Percentiles rank a stretch among this genome's conserved stretches.
Conservation (phyloP, 306 rosid genomes). For the Casuarina equisetifolia region DNA sequence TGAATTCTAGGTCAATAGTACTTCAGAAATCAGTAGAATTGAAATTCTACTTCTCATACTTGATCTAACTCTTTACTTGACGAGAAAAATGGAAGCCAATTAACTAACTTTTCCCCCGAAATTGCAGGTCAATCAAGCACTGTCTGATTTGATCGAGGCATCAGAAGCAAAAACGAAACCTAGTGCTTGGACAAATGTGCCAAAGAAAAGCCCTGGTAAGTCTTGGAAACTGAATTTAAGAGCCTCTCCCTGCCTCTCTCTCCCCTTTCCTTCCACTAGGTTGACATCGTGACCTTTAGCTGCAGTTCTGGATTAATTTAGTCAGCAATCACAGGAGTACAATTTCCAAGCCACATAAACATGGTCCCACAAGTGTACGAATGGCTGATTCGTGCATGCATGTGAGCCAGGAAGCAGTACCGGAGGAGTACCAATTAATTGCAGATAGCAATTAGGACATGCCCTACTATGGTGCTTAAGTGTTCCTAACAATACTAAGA, state of each 20-base stretch:
- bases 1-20: not conserved
- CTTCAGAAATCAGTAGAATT: not conserved
- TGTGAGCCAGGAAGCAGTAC: too few species aligned
- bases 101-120: conserved; percentile 13
- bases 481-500: not conserved
- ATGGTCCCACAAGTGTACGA: not conserved
- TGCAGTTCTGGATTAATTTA: not conserved
- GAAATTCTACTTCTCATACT: not conserved
- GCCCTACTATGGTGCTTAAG: not conserved
- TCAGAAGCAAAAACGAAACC: conserved; percentile 56
- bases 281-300: conserved; percentile 26
- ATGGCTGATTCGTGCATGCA: too few species aligned
- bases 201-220: conserved; percentile 55
- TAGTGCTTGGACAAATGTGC: conserved; percentile 82
- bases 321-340: not conserved
- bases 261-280: conserved; percentile 20
- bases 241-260: conserved; percentile 4
- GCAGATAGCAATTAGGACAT: not conserved
- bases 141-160: conserved; percentile 69
- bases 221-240: conserved; percentile 1
- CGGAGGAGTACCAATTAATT: not conserved
- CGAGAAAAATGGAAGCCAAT: conserved; percentile 22
- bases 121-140: conserved; percentile 84
- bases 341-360: not conserved
- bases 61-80: not conserved